A percentile compares a stretch with the other conserved stretches of the same genome.
phyloP scores from a whole-genome alignment of 225 moss, liverwort and hornwort genomes.

The Pseudoscleropodium purum region DNA sequence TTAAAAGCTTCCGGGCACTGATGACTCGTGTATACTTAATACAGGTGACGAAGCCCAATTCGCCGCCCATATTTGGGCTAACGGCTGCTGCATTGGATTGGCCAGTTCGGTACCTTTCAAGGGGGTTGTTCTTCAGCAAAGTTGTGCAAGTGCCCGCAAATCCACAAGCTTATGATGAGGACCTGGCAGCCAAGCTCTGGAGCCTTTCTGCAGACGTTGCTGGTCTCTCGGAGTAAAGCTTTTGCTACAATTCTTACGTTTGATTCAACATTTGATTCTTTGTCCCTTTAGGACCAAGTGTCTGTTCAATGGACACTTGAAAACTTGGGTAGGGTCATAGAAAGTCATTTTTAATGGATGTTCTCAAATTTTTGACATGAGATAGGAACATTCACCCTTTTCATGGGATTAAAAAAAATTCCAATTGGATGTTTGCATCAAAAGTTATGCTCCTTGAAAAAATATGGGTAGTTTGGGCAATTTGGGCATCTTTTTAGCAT shows the following conservation, averaged over 20 bases:
- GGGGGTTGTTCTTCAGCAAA: constrained; percentile 37
- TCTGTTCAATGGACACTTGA: background rate
- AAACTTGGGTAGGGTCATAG: background rate
- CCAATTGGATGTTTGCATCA: background rate
- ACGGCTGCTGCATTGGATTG: constrained; percentile 45
- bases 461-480: rapidly evolving
- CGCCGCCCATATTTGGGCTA: background rate
- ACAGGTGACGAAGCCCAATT: constrained; percentile 16
- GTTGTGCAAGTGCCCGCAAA: constrained; percentile 30
- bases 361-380: background rate
- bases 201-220: constrained; percentile 33
- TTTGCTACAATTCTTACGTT: too few species aligned
- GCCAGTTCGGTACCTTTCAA: constrained; percentile 62
- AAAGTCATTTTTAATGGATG: background rate
- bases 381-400: background rate
- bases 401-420: background rate
- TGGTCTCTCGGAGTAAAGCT: background rate
- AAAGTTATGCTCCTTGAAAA: background rate
- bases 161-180: constrained; percentile 37
- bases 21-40: background rate
- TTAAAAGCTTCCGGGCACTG: background rate
- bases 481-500: background rate
- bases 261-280: background rate
- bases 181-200: constrained; percentile 41
- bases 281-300: background rate